Evolutionary conservation across 2,329 filamentous ascomycete genomes (phyloP), one percentile per base, ranked within the genome.

Genomic region (Aureobasidium sp.): DNA sequence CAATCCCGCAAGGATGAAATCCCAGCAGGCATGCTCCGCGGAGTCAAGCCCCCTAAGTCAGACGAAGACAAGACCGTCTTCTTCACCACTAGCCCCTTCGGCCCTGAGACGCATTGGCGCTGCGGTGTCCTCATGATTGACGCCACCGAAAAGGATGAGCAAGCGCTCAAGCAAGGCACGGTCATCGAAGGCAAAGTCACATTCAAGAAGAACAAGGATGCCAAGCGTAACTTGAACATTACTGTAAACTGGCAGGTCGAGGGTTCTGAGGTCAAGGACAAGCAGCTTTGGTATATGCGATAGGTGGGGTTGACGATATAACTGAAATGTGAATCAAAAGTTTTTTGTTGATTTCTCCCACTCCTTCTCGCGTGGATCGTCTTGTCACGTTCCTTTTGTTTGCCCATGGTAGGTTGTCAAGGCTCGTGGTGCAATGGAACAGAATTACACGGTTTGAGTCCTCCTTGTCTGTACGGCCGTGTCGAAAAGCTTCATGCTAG

Each of bases 81-180:
- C 0, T 95, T 96, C 68, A 94, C 90, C 6, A 97, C 90, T 1
- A 88, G 90, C 0, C 90, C 90, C 0, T 75, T 78, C 59, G 82
- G 81, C 16, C 82, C 79, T 51, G 79, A 84, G 57, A 97, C 91
- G 6, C 91, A 97, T 70, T 97, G 91, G 91, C 86, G 85, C 69
- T 90, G 95, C 66, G 87, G 85, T 1, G 73, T 95, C 21, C 74
- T 91, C 56, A 71, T 94, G 49, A 78, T 85, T 56, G 82, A 88
- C 53, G 75, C 77, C 29, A 66, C 64, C 30, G 75, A 79, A 35
- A 72, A 79, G 52, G 65, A 72, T 11, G 62, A 72, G 24, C 63
- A 67, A 34, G 66, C 71, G 34, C 61, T 79, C 57, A 78, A 78
- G 60, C 74, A 75, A 44, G 80, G 77, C 2, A 73, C 80, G 44